phyloP scores from a whole-genome alignment of 2,329 filamentous ascomycete species.

The Penicillium sp. region DNA sequence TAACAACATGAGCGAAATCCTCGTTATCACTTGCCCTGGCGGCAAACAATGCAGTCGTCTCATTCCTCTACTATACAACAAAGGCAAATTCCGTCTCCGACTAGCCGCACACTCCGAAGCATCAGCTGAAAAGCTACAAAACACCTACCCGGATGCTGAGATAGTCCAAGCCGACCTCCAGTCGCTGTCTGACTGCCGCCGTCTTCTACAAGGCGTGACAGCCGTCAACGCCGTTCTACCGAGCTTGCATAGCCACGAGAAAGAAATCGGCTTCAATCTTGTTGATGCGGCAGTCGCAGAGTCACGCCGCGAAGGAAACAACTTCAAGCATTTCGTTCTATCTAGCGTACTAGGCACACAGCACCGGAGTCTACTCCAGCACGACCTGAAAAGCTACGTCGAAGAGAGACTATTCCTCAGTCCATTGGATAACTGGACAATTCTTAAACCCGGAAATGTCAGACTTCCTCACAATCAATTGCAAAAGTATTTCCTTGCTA shows the following conservation, averaged over 20 bases:
- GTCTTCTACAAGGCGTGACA: background rate
- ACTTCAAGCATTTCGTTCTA: background rate
- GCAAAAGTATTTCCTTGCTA: background rate
- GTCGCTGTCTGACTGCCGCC: background rate
- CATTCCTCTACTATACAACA: constrained; percentile 31
- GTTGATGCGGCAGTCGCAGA: background rate
- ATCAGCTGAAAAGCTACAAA: background rate
- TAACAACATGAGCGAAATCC: constrained; percentile 26
- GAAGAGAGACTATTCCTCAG: background rate
- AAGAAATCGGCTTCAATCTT: background rate
- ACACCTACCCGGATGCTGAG: background rate
- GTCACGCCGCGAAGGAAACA: background rate
- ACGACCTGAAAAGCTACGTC: background rate
- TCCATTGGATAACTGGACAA: background rate
- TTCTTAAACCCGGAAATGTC: background rate
- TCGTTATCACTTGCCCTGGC: constrained; percentile 39
- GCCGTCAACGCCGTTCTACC: background rate
- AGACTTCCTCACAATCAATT: background rate
- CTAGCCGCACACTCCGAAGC: background rate
- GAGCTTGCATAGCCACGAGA: background rate
- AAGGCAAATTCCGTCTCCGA: background rate
- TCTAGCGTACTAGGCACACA: background rate
- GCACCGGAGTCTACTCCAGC: background rate
- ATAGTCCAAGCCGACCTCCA: background rate
- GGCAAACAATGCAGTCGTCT: constrained; percentile 38